These are phyloP conservation scores for Candida sakaeoensis DNA, from an alignment of 805 yeast genomes.

Conservation along the genomic window DNA sequence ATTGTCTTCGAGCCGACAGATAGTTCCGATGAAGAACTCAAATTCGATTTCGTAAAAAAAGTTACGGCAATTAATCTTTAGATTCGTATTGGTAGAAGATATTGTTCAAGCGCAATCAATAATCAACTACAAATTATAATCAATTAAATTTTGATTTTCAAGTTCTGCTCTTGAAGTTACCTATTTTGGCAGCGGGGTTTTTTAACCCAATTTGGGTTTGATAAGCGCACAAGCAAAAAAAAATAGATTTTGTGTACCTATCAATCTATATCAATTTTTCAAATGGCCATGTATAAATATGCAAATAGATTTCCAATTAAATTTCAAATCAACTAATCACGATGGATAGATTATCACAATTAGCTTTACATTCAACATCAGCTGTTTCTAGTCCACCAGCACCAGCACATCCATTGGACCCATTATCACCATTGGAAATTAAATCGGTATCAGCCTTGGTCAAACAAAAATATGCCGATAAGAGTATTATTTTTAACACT, in stretches of 20 bases:
- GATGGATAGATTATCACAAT: slow-evolving; percentile 66
- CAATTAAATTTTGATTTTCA: neutral
- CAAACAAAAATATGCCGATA: slow-evolving; percentile 45
- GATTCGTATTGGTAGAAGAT: neutral
- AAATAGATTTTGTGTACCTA: neutral
- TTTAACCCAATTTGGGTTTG: slow-evolving; percentile 2
- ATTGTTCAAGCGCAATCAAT: neutral
- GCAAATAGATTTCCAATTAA: neutral
- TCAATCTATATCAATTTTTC: neutral
- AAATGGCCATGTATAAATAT: slow-evolving; percentile 1
- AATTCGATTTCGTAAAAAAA: too few species aligned
- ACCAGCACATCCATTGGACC: slow-evolving; percentile 70
- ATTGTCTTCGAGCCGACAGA: too few species aligned
- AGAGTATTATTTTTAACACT: slow-evolving; percentile 56
- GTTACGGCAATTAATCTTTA: too few species aligned
- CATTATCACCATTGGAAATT: slow-evolving; percentile 62
- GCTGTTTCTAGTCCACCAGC: slow-evolving; percentile 49
- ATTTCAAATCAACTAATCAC: neutral
- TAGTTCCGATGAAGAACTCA: too few species aligned
- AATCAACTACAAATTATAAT: neutral
- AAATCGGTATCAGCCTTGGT: slow-evolving; percentile 52
- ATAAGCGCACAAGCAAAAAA: slow-evolving; percentile 2
- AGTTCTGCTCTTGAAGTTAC: slow-evolving; percentile 3
- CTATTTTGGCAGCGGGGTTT: neutral
- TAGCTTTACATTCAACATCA: slow-evolving; percentile 59